Evolutionary conservation across 345 rosid species (phyloP).

Genomic region (Euphorbia tirucalli): DNA sequence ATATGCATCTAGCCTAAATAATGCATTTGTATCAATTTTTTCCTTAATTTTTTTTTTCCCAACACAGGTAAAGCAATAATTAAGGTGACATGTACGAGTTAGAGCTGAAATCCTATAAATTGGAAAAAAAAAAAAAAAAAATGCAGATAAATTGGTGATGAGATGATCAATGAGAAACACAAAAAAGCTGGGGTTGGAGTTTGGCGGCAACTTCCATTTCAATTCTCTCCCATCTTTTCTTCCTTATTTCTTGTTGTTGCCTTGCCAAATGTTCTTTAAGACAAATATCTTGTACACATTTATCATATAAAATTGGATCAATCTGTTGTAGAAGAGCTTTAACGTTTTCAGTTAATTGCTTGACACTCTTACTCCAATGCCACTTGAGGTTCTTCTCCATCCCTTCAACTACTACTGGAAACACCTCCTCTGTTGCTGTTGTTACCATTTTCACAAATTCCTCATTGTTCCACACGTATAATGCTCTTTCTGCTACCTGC

Average conservation of each 20-base stretch:
- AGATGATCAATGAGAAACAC: constrained; percentile 30
- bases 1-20: too few relatives aligned
- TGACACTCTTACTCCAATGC: constrained; percentile 66
- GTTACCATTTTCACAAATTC: constrained; percentile 58
- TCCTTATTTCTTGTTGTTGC: constrained; percentile 36
- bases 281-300: constrained; percentile 31
- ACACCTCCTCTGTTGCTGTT: constrained; percentile 47
- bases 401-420: constrained; percentile 52
- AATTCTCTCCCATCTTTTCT: constrained; percentile 46
- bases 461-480: constrained; percentile 62
- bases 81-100: too few relatives aligned
- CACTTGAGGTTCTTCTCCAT: constrained; percentile 54
- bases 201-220: constrained; percentile 40
- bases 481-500: constrained; percentile 64
- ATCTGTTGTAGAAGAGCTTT: constrained; percentile 52
- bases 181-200: constrained; percentile 10
- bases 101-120: too few relatives aligned
- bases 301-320: constrained; percentile 41
- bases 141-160: too few relatives aligned
- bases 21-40: too few relatives aligned
- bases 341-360: constrained; percentile 53
- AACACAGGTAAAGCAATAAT: too few relatives aligned
- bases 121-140: too few relatives aligned
- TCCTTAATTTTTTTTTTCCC: too few relatives aligned
- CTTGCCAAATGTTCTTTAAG: constrained; percentile 29